Conservation (phyloP, 345 rosid genomes). For the Luvunga scandens region DNA sequence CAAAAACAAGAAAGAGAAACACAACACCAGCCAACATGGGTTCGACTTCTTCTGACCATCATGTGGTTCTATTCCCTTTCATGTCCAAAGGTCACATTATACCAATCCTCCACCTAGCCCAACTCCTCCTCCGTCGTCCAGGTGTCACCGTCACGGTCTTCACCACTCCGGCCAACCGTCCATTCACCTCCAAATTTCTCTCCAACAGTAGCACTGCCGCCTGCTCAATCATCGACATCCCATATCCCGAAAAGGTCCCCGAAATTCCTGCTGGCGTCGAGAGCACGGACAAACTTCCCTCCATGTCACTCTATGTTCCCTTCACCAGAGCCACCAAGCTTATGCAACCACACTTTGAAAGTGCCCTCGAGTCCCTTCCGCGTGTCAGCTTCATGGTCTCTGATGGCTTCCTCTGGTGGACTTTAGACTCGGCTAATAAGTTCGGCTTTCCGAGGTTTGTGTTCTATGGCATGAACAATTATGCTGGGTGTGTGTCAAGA, state of each 20-base stretch:
- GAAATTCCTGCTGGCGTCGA: slow-evolving; percentile 53
- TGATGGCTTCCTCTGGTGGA: slow-evolving; percentile 85
- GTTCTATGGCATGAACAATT: slow-evolving; percentile 51
- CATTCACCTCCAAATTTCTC: slow-evolving; percentile 48
- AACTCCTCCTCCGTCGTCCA: slow-evolving; percentile 53
- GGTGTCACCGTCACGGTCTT: slow-evolving; percentile 45
- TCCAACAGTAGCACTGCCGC: slow-evolving; percentile 23
- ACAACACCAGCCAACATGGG: not conserved
- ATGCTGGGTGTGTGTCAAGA: slow-evolving; percentile 8
- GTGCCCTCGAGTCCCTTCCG: slow-evolving; percentile 34
- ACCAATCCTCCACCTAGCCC: slow-evolving; percentile 65
- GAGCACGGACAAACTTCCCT: slow-evolving; percentile 70
- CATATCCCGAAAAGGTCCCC: slow-evolving; percentile 47
- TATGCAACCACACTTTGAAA: slow-evolving; percentile 59
- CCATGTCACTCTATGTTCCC: slow-evolving; percentile 44
- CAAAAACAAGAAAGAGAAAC: not conserved
- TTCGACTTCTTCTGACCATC: not conserved
- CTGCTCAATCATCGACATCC: slow-evolving; percentile 37
- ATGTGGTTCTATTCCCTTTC: slow-evolving; percentile 74
- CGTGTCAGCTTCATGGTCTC: slow-evolving; percentile 55
- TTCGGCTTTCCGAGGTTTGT: slow-evolving; percentile 54
- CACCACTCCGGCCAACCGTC: slow-evolving; percentile 65
- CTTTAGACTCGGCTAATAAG: slow-evolving; percentile 56
- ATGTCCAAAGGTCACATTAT: slow-evolving; percentile 86
- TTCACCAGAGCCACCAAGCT: slow-evolving; percentile 55